These are phyloP conservation scores for Geum urbanum DNA, from an alignment of 306 rosid genomes.

Conservation along the genomic window DNA sequence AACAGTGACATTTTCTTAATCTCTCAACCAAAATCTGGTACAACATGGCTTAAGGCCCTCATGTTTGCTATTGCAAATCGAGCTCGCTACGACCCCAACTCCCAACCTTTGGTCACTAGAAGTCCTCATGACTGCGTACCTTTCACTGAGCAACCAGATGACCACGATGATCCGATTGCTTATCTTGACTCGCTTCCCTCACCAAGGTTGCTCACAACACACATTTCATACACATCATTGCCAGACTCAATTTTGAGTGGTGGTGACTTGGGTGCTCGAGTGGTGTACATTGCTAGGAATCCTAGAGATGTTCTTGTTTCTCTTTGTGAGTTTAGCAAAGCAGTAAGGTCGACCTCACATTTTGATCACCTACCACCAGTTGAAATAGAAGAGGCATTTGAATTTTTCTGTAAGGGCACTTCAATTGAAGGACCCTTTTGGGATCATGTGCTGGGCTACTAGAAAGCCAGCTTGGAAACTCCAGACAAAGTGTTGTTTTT, in stretches of 20 bases:
- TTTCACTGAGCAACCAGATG: neutral
- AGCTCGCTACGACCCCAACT: neutral
- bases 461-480: conserved; percentile 36
- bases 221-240: conserved; percentile 21
- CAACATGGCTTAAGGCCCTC: conserved; percentile 34
- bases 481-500: conserved; percentile 44
- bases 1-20: conserved; percentile 18
- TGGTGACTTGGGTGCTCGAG: neutral
- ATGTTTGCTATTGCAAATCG: conserved; percentile 17
- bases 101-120: conserved; percentile 16
- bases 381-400: conserved; percentile 40
- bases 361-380: neutral
- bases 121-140: conserved; percentile 28
- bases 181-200: conserved; percentile 5
- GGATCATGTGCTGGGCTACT: conserved; percentile 42
- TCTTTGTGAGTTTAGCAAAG: conserved; percentile 23
- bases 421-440: conserved; percentile 39
- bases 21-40: conserved; percentile 27
- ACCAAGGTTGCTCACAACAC: conserved; percentile 26
- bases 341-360: neutral
- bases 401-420: conserved; percentile 37
- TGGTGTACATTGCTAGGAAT: conserved; percentile 42
- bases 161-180: neutral
- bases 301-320: conserved; percentile 48
- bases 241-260: conserved; percentile 2